These are phyloP conservation scores for Colletotrichum acutatum DNA, from an alignment of 2,329 filamentous ascomycete genomes.

Conservation along the genomic window DNA sequence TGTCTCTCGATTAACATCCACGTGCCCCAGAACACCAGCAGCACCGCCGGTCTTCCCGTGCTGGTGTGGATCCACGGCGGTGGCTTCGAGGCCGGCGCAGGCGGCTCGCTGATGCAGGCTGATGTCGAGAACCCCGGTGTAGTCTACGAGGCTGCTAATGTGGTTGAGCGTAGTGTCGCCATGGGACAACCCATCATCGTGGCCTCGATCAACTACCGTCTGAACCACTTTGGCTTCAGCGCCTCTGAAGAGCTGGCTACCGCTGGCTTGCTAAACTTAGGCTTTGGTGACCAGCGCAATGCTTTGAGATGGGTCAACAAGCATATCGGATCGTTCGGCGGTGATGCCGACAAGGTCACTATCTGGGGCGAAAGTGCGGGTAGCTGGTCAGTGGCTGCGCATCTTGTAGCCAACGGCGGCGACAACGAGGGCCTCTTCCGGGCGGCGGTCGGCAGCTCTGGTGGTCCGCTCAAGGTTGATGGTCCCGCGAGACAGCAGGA, in stretches of 20 bases:
- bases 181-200: conserved; percentile 38
- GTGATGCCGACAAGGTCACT: conserved; percentile 61
- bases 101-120: background rate
- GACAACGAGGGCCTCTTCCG: conserved; percentile 71
- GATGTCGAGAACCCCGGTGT: background rate
- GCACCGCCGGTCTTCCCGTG: conserved; percentile 4
- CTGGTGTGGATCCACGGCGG: conserved; percentile 21
- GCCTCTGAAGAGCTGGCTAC: conserved; percentile 53
- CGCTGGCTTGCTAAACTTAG: conserved; percentile 58
- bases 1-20: conserved; percentile 10
- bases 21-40: background rate
- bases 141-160: background rate
- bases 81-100: conserved; percentile 30
- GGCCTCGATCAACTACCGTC: conserved; percentile 42
- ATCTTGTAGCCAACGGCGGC: conserved; percentile 70
- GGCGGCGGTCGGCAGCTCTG: conserved; percentile 72
- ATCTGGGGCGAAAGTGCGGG: conserved; percentile 67
- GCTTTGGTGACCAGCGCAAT: conserved; percentile 62
- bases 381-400: conserved; percentile 69
- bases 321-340: conserved; percentile 64
- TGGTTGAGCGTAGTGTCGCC: background rate
- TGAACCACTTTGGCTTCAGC: conserved; percentile 50
- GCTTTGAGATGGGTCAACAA: conserved; percentile 64
- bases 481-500: conserved; percentile 66
- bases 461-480: conserved; percentile 61